Conservation (phyloP, 2,329 filamentous ascomycete genomes). For the Pseudogymnoascus sp. region DNA sequence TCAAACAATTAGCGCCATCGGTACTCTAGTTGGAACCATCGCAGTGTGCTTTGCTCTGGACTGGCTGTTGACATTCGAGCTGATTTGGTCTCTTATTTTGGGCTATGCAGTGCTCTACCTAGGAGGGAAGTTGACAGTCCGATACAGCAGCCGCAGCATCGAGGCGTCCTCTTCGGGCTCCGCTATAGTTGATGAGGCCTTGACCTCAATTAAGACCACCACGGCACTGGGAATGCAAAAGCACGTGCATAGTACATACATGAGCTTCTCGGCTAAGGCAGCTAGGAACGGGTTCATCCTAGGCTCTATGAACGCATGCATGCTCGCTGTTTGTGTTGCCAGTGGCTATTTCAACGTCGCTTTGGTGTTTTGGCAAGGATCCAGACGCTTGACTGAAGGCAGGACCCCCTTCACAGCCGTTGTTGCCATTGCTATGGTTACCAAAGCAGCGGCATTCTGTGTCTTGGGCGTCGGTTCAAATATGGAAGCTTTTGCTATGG, state of each 20-base stretch:
- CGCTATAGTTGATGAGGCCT: slow-evolving; percentile 43
- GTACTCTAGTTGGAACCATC: too few relatives aligned
- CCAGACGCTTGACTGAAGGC: slow-evolving; percentile 40
- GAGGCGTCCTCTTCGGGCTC: slow-evolving; percentile 35
- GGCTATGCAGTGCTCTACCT: too few relatives aligned
- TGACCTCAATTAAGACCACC: slow-evolving; percentile 43
- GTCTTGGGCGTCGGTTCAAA: slow-evolving; percentile 31
- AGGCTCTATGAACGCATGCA: slow-evolving; percentile 40
- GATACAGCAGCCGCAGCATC: too few relatives aligned
- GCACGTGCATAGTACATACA: slow-evolving; percentile 35
- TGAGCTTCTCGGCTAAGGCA: slow-evolving; percentile 37
- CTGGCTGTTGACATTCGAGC: too few relatives aligned
- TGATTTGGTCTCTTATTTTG: too few relatives aligned
- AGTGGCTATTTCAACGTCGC: slow-evolving; percentile 43
- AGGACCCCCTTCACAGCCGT: slow-evolving; percentile 40
- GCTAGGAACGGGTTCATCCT: slow-evolving; percentile 35
- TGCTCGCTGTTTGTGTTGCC: slow-evolving; percentile 43
- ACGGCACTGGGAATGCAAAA: slow-evolving; percentile 46
- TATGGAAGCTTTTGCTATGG: slow-evolving; percentile 42
- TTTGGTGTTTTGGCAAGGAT: slow-evolving; percentile 47
- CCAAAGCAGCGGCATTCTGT: slow-evolving; percentile 37
- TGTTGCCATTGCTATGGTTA: slow-evolving; percentile 33
- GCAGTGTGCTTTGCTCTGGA: too few relatives aligned
- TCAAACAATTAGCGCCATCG: too few relatives aligned
- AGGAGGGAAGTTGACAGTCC: too few relatives aligned